Base-by-base conservation (phyloP, 2,329 filamentous ascomycete species). In the Fusarium beomiforme region DNA sequence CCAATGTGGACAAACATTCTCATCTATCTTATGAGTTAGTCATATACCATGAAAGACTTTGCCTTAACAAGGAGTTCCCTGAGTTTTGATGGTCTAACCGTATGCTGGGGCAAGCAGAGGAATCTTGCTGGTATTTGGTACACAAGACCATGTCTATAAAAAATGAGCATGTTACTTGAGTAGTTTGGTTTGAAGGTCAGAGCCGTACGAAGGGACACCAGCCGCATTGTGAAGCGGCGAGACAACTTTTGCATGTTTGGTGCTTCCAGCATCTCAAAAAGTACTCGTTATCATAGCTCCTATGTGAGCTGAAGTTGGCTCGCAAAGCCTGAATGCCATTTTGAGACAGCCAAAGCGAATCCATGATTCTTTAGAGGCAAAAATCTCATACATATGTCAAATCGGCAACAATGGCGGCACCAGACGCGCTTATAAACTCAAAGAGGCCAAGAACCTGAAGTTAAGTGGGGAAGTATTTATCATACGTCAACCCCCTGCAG, bases 131-230 rank as follows among this genome's bases (percentile, higher is more conserved):
- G 80, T 78, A 66, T 88, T 88, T 24, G 87, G 87, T 3, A 89
- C 83, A 74, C 87, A 89, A 1, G 85, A 83, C 77, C 83, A 85
- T 8, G 86, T 85, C 86, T 88, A 60, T 41, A 13, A 29, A 29
- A 62, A 65, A 51, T 76, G 31, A 70, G 66, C 47, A 17, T 16
- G 26, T 33, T 36, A 36, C 12, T 39, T 41, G 12, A 17, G 17
- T 13, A 21, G 37, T 16, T 11, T 24, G 31, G 23, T 29, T 12
- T 14, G 21, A 33, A 33, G 26, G 21, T 41, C 14, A 51, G 43
- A 41, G 43, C 23, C 83, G 56, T 80, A 87, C 86, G 75, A 83
- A 86, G 21, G 86, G 85, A 76, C 85, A 88, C 86, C 86, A 88
- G 64, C 84, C 85, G 70, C 86, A 88, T 53, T 81, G 77, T 7